Base-by-base conservation (phyloP, 805 yeast species). In the Candida nanaspora region DNA sequence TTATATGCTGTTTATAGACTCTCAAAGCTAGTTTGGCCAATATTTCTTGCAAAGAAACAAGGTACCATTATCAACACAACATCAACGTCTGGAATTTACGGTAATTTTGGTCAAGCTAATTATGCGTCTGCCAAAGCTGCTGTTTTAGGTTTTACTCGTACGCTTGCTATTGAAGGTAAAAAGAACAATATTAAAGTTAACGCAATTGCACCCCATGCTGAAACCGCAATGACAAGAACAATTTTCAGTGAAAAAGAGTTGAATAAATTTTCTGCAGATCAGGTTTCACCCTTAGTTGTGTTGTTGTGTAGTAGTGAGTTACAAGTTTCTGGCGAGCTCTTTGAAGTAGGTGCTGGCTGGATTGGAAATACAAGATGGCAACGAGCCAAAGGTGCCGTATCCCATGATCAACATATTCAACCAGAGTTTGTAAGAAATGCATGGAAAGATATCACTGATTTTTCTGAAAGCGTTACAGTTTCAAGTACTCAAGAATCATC, bases 281-380 rank as follows among this genome's bases (percentile, higher is more conserved):
- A 79, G 61, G 96, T 91, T 37, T 93, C 97, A 1, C 98, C 98
- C 43, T 70, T 89, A 47, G 77, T 87, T 49, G 86, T 87, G 15
- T 71, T 82, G 52, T 73, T 89, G 47, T 73, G 86, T n/a, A 76
- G 88, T 43, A 89, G 85, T 37, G 74, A 75, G 53, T 74, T 82
- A 20, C 81, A 83, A 46, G 76, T 76, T 26, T 77, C 81, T 36
- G 98, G 97, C 42, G 82, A 82, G 61, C 65, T 84, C 46, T 91
- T 81, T 61, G 98, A 91, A 70, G 82, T 80, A 50, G 98, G 98
- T 51, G 96, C 93, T 44, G 98, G 96, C 33, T 91, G 97, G 96
- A 71, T 86, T 52, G 97, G 95, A 55, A 78, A 78, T 63, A 89
- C 96, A 32, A 78, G 97, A 69, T 89, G 93, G 91, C 95, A 91